Base-by-base conservation (phyloP, 345 rosid genomes). In the Syzygium oleosum region DNA sequence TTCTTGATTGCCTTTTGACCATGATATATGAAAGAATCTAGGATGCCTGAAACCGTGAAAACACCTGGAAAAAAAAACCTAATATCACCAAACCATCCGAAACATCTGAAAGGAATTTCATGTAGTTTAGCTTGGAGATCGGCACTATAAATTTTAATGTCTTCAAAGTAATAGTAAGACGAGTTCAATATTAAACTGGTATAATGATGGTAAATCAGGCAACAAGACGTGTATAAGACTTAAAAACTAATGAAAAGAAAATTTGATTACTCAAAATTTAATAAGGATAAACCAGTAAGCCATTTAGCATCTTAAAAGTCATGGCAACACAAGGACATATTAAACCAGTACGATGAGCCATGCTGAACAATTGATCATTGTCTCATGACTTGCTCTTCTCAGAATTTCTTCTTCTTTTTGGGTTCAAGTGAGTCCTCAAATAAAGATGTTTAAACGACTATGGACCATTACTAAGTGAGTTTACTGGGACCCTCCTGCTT, bases 1-100 rank as follows among this genome's bases (percentile, higher is more conserved):
- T 98, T 98, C 94, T 95, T 96, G 89, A 98, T 98, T 89, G 97
- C 98, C 91, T 83, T 96, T 87, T 98, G 99, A 88, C 99, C 98
- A 90, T 98, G 98, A 88, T 96, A 96, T 87, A 96, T 55, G 85
- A 98, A 96, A 84, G 99, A 90, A 90, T 96, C 99, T 86, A 98
- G 85, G 91, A 98, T 96, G 86, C 97, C 98, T 12, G 99, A 96
- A 52, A 98, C 98, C 4, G 99, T 94, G 91, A 96, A 98, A 86
- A 98, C 94, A 85, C 99, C 99, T 96, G 94, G 85, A 49, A 38
- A 85, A 83, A 85, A 49, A 85, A 86, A 61, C 52, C 65, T 61
- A 13, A 78, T 59, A 86, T 85, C 41, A 55, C 43, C 29, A 43
- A 88, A 49, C 56, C 86, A 86, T 61, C 68, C 31, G 79, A 14